These are phyloP conservation scores for Rhododendron ferrugineum DNA, from an alignment of 148 eudicot genomes.

Conservation along the genomic window DNA sequence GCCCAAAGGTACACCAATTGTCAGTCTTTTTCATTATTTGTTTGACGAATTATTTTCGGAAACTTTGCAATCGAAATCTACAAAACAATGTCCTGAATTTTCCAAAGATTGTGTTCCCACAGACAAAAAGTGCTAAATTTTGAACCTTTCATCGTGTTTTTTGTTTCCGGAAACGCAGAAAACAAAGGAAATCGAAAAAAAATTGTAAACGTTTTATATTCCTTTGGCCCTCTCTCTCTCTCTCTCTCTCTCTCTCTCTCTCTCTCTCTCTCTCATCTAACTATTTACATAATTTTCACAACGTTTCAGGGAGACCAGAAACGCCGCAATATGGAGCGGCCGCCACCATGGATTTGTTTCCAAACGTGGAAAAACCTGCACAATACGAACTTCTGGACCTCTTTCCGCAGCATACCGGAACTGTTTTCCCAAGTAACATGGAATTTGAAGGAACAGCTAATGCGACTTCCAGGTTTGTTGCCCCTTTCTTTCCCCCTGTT, in stretches of 20 bases:
- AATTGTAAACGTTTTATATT: too few species aligned
- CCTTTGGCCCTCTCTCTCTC: too few species aligned
- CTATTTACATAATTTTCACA: not conserved
- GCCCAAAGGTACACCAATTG: slow-evolving; percentile 19
- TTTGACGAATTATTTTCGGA: too few species aligned
- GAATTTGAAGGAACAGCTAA: not conserved
- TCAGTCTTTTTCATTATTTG: not conserved
- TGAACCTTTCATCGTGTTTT: too few species aligned
- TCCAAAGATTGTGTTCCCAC: too few species aligned
- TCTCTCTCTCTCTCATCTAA: not conserved
- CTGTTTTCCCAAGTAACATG: not conserved
- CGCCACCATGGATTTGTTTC: slow-evolving; percentile 12
- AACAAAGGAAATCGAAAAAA: too few species aligned
- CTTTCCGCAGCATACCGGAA: slow-evolving; percentile 6
- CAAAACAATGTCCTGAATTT: too few species aligned
- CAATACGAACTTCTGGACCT: slow-evolving; percentile 3
- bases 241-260: too few species aligned
- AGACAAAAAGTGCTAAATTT: too few species aligned
- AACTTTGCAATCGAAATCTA: too few species aligned
- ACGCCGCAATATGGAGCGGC: not conserved
- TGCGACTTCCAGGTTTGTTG: slow-evolving; percentile 18
- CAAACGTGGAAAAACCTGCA: slow-evolving; percentile 6
- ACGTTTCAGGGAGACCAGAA: slow-evolving; percentile 18
- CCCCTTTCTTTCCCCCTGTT: not conserved
- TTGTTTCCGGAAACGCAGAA: too few species aligned